A percentile compares a stretch with the other conserved stretches of the same genome.
Evolutionary conservation across 805 yeast species (phyloP).

Genomic region (Metschnikowia cubensis): DNA sequence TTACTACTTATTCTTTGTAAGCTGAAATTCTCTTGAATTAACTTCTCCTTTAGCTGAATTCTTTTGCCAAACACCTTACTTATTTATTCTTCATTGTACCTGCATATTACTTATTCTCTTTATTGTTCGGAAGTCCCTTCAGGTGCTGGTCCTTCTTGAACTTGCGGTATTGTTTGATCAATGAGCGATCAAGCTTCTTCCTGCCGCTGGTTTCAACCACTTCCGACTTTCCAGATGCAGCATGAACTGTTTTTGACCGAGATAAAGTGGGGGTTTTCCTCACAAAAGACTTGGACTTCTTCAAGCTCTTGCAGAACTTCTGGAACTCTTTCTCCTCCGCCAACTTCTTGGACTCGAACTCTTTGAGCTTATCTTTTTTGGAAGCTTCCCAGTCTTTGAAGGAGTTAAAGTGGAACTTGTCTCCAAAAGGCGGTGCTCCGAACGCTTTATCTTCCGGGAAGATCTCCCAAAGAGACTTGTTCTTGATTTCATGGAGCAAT

Average conservation of each 20-base stretch:
- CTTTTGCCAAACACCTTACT: background rate
- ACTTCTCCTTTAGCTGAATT: no score
- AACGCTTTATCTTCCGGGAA: slow-evolving; percentile 33
- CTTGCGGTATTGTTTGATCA: slow-evolving; percentile 28
- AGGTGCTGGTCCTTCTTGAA: slow-evolving; percentile 13
- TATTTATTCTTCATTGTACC: background rate
- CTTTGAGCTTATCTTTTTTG: slow-evolving; percentile 20
- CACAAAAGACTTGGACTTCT: slow-evolving; percentile 24
- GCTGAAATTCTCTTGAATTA: no score
- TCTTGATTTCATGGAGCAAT: slow-evolving; percentile 32
- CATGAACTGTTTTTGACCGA: background rate
- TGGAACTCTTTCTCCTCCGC: slow-evolving; percentile 20
- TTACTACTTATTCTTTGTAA: background rate
- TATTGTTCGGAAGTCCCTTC: slow-evolving; percentile 8
- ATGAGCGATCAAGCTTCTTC: slow-evolving; percentile 32
- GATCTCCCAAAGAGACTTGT: slow-evolving; percentile 38
- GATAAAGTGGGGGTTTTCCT: slow-evolving; percentile 13
- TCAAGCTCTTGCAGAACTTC: slow-evolving; percentile 21
- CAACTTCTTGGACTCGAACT: slow-evolving; percentile 13
- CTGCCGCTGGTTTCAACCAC: slow-evolving; percentile 22
- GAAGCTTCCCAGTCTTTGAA: slow-evolving; percentile 37
- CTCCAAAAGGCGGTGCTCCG: slow-evolving; percentile 35
- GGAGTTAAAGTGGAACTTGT: slow-evolving; percentile 20
- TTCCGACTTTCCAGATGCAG: background rate
- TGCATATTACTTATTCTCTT: slow-evolving; percentile 10